These are phyloP conservation scores for Rutstroemia sp. DNA, from an alignment of 2,329 filamentous ascomycete species.

Conservation along the genomic window DNA sequence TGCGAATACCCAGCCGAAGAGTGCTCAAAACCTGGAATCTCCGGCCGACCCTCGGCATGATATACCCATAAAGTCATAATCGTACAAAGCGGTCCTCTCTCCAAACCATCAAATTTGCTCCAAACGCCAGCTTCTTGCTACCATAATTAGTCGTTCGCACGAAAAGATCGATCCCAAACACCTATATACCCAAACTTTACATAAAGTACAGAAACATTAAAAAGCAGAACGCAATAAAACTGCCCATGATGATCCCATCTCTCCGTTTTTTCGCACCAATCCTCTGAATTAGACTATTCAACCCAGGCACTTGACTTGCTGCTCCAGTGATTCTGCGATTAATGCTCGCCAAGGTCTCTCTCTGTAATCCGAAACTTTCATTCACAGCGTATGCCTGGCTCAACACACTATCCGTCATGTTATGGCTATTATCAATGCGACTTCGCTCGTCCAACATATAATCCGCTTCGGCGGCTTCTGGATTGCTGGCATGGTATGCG, in stretches of 20 bases:
- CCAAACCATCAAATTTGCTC: not conserved
- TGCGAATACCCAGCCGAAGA: not conserved
- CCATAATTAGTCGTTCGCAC: slow-evolving; percentile 10
- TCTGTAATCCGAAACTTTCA: slow-evolving; percentile 79
- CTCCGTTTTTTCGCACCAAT: slow-evolving; percentile 93
- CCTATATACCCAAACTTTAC: slow-evolving; percentile 33
- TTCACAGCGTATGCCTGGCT: slow-evolving; percentile 96
- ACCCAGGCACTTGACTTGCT: slow-evolving; percentile 83
- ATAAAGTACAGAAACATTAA: slow-evolving; percentile 75
- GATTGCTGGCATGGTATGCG: slow-evolving; percentile 76
- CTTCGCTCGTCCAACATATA: slow-evolving; percentile 92
- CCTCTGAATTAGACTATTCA: slow-evolving; percentile 84
- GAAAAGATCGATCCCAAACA: not conserved
- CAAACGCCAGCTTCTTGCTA: slow-evolving; percentile 4
- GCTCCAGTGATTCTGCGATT: slow-evolving; percentile 85
- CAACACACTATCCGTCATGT: slow-evolving; percentile 80
- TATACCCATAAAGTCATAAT: slow-evolving; percentile 26
- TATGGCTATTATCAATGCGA: slow-evolving; percentile 82
- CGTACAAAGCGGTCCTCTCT: slow-evolving; percentile 21
- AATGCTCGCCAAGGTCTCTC: slow-evolving; percentile 81
- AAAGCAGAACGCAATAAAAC: slow-evolving; percentile 88
- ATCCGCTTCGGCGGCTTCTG: slow-evolving; percentile 78
- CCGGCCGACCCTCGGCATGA: slow-evolving; percentile 14
- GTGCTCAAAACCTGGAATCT: not conserved
- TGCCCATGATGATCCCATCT: slow-evolving; percentile 87